phyloP scores from a whole-genome alignment of 352 stramenopile genomes.

The Phytophthora sansomeana region DNA sequence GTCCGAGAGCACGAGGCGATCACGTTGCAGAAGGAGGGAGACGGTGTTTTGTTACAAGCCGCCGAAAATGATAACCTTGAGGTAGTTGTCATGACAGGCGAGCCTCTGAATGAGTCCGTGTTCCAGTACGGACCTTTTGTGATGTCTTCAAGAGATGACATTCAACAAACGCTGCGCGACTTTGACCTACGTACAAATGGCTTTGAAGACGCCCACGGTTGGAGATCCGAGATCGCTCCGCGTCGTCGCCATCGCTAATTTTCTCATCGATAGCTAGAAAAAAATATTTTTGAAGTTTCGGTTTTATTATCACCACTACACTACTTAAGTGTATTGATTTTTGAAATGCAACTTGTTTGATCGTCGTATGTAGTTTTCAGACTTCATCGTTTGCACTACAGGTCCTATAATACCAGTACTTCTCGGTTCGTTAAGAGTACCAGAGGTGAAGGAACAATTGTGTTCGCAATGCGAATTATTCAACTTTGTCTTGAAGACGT shows the following conservation, averaged over 20 bases:
- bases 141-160: slow-evolving; percentile 64
- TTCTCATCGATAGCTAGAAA: neutral
- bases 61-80: slow-evolving; percentile 43
- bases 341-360: too few species aligned
- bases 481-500: too few species aligned
- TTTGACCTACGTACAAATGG: slow-evolving; percentile 60
- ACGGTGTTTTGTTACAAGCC: slow-evolving; percentile 54
- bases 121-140: slow-evolving; percentile 79
- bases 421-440: too few species aligned
- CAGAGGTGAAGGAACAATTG: too few species aligned
- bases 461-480: too few species aligned
- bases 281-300: too few species aligned
- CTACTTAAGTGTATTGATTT: too few species aligned
- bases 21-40: slow-evolving; percentile 55
- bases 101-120: slow-evolving; percentile 69
- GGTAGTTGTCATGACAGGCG: slow-evolving; percentile 68
- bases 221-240: slow-evolving; percentile 55
- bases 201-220: slow-evolving; percentile 61
- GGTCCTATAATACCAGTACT: too few species aligned
- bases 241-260: slow-evolving; percentile 24
- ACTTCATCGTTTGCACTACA: too few species aligned
- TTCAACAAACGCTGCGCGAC: slow-evolving; percentile 55
- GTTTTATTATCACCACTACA: too few species aligned
- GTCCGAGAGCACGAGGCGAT: slow-evolving; percentile 51
- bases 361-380: too few species aligned